Evolutionary conservation across 1,284 basidiomycete genomes (phyloP), one percentile per base, ranked within the genome.

Genomic region (Trichosporon sp.): DNA sequence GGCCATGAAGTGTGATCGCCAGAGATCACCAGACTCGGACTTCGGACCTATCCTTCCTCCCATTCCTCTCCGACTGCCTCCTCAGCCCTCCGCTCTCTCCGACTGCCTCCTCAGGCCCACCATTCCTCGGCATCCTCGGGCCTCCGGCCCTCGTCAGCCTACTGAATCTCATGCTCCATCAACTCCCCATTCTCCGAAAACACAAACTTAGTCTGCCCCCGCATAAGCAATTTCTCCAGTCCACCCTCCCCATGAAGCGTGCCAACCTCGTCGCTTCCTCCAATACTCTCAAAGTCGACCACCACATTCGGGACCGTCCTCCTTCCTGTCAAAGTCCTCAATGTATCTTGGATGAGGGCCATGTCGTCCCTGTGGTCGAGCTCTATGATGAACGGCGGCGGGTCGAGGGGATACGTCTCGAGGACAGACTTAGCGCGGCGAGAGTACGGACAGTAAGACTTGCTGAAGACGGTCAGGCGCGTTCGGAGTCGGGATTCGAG

Each of bases 221-320:
- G 16, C 27, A 54, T 25, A 4, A 54, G 49, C 29, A 31, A 31
- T 27, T 54, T 54, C 49, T 54, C 32, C 11, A 81, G 70, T 14
- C 71, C 73, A 23, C 80, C 80, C 70, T 81, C 80, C 23, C 72
- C 66, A 49, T 78, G 73, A 7, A 78, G 64, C 14, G 80, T 67
- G 27, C 71, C 69, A 19, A 80, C 60, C 34, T 81, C 80, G 68
- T 81, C 80, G 0, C 76, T 73, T 10, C 80, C 80, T 23, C 80
- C 80, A 40, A 80, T 62, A 11, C 77, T 74, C 21, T 62, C 61
- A 61, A 78, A 80, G 62, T 76, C 74, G 66, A 80, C 65, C 3
- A 81, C 58, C 64, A 81, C 67, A 71, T 81, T 81, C 56, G 80
- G 80, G n/a, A 81, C 79, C 1, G 80, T 81, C 3, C 76, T 68